Evolutionary conservation across 2,329 filamentous ascomycete genomes (phyloP).

Genomic region (Venturiaceae sp.): DNA sequence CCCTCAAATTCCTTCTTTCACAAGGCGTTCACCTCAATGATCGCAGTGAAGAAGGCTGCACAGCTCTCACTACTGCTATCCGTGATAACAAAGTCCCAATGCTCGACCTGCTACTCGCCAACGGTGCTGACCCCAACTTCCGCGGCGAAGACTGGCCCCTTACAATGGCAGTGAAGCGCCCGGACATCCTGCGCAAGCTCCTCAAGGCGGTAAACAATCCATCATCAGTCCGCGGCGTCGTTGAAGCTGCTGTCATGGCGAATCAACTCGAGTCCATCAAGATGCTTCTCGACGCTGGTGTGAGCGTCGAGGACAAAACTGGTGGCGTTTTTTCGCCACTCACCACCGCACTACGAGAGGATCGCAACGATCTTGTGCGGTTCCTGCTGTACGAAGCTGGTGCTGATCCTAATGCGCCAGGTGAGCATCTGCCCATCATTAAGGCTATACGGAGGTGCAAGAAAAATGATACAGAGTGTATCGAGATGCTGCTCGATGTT

Average conservation of each 20-base stretch:
- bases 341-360: slow-evolving; percentile 57
- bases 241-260: slow-evolving; percentile 59
- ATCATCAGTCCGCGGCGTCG: slow-evolving; percentile 53
- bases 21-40: slow-evolving; percentile 52
- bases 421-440: slow-evolving; percentile 62
- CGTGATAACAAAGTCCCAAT: slow-evolving; percentile 49
- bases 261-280: slow-evolving; percentile 59
- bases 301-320: slow-evolving; percentile 62
- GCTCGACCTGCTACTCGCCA: slow-evolving; percentile 47
- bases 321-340: slow-evolving; percentile 63
- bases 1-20: slow-evolving; percentile 50
- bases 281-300: slow-evolving; percentile 52
- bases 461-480: slow-evolving; percentile 47
- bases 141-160: slow-evolving; percentile 62
- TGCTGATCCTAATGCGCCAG: slow-evolving; percentile 56
- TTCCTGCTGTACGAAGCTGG: slow-evolving; percentile 53
- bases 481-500: slow-evolving; percentile 52
- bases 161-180: slow-evolving; percentile 56
- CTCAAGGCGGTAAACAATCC: slow-evolving; percentile 48
- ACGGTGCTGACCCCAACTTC: slow-evolving; percentile 52
- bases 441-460: slow-evolving; percentile 55
- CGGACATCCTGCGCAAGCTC: slow-evolving; percentile 49
- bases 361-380: slow-evolving; percentile 48
- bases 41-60: slow-evolving; percentile 44
- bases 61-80: slow-evolving; percentile 57